Percentiles rank a stretch among this genome's conserved stretches.
Evolutionary conservation across 2,329 filamentous ascomycete species (phyloP).

Genomic region (Elsinoe arachidis): DNA sequence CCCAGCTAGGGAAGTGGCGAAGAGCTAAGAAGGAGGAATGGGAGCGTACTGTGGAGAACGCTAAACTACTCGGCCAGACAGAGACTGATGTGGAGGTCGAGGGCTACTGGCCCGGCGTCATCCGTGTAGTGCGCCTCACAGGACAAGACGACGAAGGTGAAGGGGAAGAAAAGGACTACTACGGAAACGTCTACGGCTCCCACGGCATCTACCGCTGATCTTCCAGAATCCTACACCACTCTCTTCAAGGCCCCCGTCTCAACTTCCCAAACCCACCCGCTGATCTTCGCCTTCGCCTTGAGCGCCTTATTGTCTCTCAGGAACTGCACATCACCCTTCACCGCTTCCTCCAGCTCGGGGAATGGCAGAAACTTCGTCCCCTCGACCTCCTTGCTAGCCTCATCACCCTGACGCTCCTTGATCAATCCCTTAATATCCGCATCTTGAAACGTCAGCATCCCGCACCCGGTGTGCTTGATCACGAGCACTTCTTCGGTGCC

Average conservation of each 20-base stretch:
- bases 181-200: conserved; percentile 25
- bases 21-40: conserved; percentile 44
- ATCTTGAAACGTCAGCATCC: conserved; percentile 53
- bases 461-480: conserved; percentile 66
- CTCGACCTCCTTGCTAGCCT: neutral
- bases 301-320: conserved; percentile 53
- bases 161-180: conserved; percentile 26
- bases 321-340: conserved; percentile 57
- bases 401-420: neutral
- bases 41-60: conserved; percentile 24
- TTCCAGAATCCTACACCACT: conserved; percentile 32
- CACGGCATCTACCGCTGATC: conserved; percentile 24
- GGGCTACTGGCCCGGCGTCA: conserved; percentile 52
- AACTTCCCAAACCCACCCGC: conserved; percentile 71
- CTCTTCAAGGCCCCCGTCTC: conserved; percentile 56
- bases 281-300: conserved; percentile 51
- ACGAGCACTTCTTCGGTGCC: conserved; percentile 67
- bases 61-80: conserved; percentile 18
- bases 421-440: neutral
- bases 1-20: conserved; percentile 46
- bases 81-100: conserved; percentile 37
- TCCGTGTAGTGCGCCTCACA: conserved; percentile 45
- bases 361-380: conserved; percentile 58
- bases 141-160: conserved; percentile 16
- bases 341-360: conserved; percentile 52